A percentile compares a stretch with the other conserved stretches of the same genome.
Evolutionary conservation across 768 basidiomycete species (phyloP).

Genomic region (Dioszegia crocea): DNA sequence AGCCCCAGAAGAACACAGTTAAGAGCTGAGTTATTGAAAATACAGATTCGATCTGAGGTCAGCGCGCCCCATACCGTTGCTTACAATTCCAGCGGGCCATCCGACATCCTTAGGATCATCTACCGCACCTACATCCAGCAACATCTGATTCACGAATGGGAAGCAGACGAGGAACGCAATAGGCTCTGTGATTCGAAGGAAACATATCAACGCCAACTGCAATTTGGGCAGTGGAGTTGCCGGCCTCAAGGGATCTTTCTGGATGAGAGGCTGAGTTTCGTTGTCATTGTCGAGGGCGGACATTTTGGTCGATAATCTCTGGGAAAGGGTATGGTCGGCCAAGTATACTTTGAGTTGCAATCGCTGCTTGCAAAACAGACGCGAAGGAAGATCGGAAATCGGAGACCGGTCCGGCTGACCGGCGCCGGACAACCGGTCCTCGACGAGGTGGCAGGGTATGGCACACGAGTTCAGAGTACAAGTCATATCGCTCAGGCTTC

Average conservation of each 20-base stretch:
- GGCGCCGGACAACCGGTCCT: no score
- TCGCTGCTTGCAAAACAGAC: no score
- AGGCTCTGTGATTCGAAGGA: slow-evolving; percentile 33
- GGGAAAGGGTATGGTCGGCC: no score
- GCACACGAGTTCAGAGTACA: no score
- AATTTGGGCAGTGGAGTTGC: slow-evolving; percentile 35
- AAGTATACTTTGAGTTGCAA: no score
- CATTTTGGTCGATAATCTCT: no score
- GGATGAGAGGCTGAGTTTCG: slow-evolving; percentile 14
- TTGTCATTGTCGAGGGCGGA: not conserved
- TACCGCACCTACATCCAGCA: slow-evolving; percentile 31
- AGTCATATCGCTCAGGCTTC: no score
- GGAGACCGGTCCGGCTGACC: no score
- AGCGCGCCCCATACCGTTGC: slow-evolving; percentile 1
- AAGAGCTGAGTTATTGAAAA: slow-evolving; percentile 36
- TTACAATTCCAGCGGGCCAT: slow-evolving; percentile 33
- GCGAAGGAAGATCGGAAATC: no score
- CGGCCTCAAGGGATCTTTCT: not conserved
- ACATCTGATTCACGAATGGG: slow-evolving; percentile 43
- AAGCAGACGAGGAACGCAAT: slow-evolving; percentile 34
- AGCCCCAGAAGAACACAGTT: slow-evolving; percentile 40
- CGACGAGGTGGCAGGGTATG: no score
- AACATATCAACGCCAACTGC: slow-evolving; percentile 31
- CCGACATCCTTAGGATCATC: slow-evolving; percentile 29
- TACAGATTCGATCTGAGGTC: slow-evolving; percentile 34